Evolutionary conservation across 23 red algal genomes (phyloP).

Genomic region (Pyropia yezoensis): DNA sequence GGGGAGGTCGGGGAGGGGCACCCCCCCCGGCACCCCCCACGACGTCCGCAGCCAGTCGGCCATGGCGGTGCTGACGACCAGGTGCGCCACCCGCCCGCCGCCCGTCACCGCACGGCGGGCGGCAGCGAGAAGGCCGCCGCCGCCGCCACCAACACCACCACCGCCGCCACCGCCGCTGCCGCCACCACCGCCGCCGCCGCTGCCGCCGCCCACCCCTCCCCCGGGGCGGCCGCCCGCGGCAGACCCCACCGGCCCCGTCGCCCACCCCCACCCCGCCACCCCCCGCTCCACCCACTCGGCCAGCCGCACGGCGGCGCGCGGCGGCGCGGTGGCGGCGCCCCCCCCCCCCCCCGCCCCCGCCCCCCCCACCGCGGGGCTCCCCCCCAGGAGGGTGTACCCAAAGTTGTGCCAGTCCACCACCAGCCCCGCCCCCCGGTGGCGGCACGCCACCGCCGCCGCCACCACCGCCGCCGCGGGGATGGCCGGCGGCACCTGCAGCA

Average conservation of each 20-base stretch:
- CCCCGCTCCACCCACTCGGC: constrained; percentile 2
- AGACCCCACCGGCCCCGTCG: constrained; percentile 20
- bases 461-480: background rate
- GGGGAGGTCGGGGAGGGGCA: background rate
- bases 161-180: too few relatives aligned
- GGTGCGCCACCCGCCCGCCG: background rate
- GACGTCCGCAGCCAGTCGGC: background rate
- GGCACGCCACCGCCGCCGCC: too few relatives aligned
- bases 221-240: background rate
- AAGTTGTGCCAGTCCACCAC: constrained; percentile 91
- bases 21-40: background rate
- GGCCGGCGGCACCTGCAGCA: background rate
- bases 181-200: too few relatives aligned
- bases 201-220: too few relatives aligned
- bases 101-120: too few relatives aligned
- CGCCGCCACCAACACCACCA: too few relatives aligned
- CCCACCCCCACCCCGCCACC: constrained; percentile 7
- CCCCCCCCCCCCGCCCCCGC: constrained; percentile 22
- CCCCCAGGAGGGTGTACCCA: constrained; percentile 51
- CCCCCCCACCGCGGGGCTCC: background rate
- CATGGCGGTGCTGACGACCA: background rate
- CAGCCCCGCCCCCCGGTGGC: constrained; percentile 6
- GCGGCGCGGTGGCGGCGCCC: constrained; percentile 34
- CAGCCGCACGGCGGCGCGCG: constrained; percentile 18
- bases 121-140: too few relatives aligned